Base-by-base conservation (phyloP, 495 filamentous ascomycete genomes). In the Staphylotrichum longicolle region DNA sequence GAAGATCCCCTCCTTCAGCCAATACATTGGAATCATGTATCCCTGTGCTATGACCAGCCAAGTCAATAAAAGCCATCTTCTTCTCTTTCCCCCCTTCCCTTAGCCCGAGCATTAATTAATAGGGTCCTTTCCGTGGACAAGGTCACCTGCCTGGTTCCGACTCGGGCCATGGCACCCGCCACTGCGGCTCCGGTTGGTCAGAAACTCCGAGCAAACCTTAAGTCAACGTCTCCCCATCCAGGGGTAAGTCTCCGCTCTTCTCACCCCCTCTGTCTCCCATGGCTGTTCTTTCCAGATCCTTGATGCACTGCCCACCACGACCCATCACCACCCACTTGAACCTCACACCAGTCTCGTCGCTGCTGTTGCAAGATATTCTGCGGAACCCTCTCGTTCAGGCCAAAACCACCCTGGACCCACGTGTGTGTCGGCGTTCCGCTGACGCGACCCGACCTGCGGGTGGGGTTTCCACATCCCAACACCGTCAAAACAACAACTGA, bases 131-230 rank as follows among this genome's bases (percentile, higher is more conserved):
- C 46, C 56, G 3, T 11, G 52, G 11, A 34, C 10, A 41, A 50
- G 20, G 3, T 30, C n/a, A 48, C 30, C 44, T 58, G 45, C 35
- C 7, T 41, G 45, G 34, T 50, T 14, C 34, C 56, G 37, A 48
- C 33, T 58, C 42, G 42, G 11, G 44, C 30, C 33, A 30, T 39
- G 33, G 45, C 45, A 50, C 45, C 56, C 34, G 20, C 56, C 45
- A 32, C 45, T 40, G 45, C 56, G 56, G 45, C 56, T 58, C 34
- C 46, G 56, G 56, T 58, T 58, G 56, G 56, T 50, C 56, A 58
- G 20, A 58, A 50, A 3, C 56, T 50, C 56, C 56, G 56, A 58
- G 46, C 35, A 48, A 39, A 58, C 34, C 56, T 39, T 58, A 58
- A 58, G 45, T 58, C 56, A 58, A 58, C 56, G 56, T 58, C 56